These are phyloP conservation scores for Sporobolomyces roseus DNA, from an alignment of 768 basidiomycete species.

Conservation along the genomic window DNA sequence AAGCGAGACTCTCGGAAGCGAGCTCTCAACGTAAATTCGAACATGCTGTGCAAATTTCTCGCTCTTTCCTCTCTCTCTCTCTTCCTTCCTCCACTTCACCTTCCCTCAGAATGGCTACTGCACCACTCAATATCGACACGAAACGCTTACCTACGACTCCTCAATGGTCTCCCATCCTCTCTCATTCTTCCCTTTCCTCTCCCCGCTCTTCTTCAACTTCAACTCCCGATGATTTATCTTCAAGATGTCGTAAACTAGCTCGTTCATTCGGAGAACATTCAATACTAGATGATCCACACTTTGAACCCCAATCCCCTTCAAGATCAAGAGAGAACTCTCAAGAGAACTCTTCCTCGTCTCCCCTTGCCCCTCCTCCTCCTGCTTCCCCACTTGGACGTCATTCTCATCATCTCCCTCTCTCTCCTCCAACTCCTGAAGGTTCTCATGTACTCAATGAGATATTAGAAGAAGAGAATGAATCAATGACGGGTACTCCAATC, in stretches of 20 bases:
- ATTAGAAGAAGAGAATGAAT: not conserved
- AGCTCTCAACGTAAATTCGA: too few relatives aligned
- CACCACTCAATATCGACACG: slow-evolving; percentile 17
- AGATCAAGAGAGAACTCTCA: slow-evolving; percentile 3
- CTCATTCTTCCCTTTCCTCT: not conserved
- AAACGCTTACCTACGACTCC: not conserved
- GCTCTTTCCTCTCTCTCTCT: not conserved
- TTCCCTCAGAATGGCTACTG: not conserved
- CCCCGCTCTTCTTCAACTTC: not conserved
- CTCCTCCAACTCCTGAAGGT: slow-evolving; percentile 19
- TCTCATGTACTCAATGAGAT: slow-evolving; percentile 13
- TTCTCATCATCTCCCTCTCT: slow-evolving; percentile 9
- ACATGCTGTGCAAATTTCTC: too few relatives aligned
- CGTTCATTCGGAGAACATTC: slow-evolving; percentile 22
- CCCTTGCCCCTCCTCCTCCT: too few relatives aligned
- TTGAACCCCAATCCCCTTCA: not conserved
- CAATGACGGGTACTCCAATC: slow-evolving; percentile 12
- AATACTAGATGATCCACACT: slow-evolving; percentile 15
- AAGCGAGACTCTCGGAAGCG: too few relatives aligned
- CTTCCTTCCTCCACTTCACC: not conserved
- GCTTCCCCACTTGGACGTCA: not conserved
- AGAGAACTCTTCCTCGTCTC: too few relatives aligned
- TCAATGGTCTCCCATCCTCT: slow-evolving; percentile 21
- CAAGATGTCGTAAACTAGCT: slow-evolving; percentile 30
- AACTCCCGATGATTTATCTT: slow-evolving; percentile 2